Percentiles rank a stretch among this genome's conserved stretches.
Conservation (phyloP, 192 early-diverging fungal genomes). For the Linnemannia exigua region DNA sequence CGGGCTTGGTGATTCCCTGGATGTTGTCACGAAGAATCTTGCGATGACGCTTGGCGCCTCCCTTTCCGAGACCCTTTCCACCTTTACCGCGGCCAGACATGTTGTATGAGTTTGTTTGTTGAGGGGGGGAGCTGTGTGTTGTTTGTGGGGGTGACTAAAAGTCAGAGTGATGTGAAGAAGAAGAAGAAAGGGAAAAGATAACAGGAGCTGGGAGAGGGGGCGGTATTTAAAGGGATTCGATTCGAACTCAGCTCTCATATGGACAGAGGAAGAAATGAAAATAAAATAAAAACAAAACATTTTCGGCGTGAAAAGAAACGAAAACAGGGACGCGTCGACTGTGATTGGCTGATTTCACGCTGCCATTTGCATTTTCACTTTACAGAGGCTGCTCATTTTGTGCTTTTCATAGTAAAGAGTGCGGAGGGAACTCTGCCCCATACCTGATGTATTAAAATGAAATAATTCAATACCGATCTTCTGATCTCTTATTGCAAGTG, state of each 20-base stretch:
- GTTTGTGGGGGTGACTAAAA: background rate
- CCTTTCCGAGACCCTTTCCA: conserved; percentile 99
- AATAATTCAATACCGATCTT: too few relatives aligned
- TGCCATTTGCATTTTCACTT: background rate
- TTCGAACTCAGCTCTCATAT: background rate
- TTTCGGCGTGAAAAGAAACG: background rate
- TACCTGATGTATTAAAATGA: too few relatives aligned
- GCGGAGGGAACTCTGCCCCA: too few relatives aligned
- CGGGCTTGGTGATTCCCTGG: conserved; percentile 98
- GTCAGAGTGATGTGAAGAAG: background rate
- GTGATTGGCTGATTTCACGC: background rate
- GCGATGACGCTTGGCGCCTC: conserved; percentile 99
- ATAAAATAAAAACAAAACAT: background rate
- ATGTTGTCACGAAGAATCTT: conserved; percentile 99
- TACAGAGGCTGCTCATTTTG: too few relatives aligned
- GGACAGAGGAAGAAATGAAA: background rate
- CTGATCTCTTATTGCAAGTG: too few relatives aligned
- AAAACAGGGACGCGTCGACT: background rate
- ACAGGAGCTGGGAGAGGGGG: background rate
- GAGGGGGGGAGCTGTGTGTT: conserved; percentile 10
- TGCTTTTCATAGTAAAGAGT: too few relatives aligned
- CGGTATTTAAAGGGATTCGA: conserved; percentile 15
- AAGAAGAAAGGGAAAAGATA: background rate
- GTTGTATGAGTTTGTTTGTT: conserved; percentile 21
- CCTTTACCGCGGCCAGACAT: conserved; percentile 99